A percentile compares a stretch with the other conserved stretches of the same genome.
phyloP scores from a whole-genome alignment of 2,329 filamentous ascomycete species.

The Colletotrichum kahawae region DNA sequence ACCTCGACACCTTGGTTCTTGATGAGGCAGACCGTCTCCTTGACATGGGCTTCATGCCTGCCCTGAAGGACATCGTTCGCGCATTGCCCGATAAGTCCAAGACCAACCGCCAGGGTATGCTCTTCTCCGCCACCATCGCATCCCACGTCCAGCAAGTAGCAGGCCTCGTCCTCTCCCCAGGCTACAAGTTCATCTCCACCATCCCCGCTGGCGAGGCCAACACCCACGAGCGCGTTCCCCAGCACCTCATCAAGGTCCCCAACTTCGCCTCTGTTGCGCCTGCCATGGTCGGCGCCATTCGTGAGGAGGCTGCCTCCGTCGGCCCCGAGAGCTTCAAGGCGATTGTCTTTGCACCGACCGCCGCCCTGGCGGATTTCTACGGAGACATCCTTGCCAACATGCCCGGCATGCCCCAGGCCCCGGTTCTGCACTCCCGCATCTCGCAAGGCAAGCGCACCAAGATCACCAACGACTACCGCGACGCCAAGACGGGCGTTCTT shows the following conservation, averaged over 20 bases:
- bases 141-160: slow-evolving; percentile 80
- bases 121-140: slow-evolving; percentile 86
- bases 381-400: slow-evolving; percentile 46
- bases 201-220: slow-evolving; percentile 76
- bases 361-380: slow-evolving; percentile 57
- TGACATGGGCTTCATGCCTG: slow-evolving; percentile 84
- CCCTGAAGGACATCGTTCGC: slow-evolving; percentile 77
- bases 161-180: slow-evolving; percentile 66
- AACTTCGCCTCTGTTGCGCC: slow-evolving; percentile 70
- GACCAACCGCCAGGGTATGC: slow-evolving; percentile 72
- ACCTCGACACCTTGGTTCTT: slow-evolving; percentile 79
- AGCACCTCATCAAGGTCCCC: slow-evolving; percentile 72
- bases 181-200: slow-evolving; percentile 84
- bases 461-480: slow-evolving; percentile 69
- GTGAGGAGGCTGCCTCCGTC: slow-evolving; percentile 42
- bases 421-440: slow-evolving; percentile 56
- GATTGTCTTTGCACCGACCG: slow-evolving; percentile 78
- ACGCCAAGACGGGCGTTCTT: slow-evolving; percentile 55
- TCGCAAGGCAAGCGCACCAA: slow-evolving; percentile 53
- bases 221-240: slow-evolving; percentile 78
- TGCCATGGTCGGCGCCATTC: slow-evolving; percentile 62
- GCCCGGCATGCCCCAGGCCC: slow-evolving; percentile 46
- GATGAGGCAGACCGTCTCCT: slow-evolving; percentile 84
- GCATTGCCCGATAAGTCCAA: slow-evolving; percentile 67
- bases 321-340: slow-evolving; percentile 72